Base-by-base conservation (phyloP, 2,329 filamentous ascomycete genomes). In the Sporothrix brasiliensis region DNA sequence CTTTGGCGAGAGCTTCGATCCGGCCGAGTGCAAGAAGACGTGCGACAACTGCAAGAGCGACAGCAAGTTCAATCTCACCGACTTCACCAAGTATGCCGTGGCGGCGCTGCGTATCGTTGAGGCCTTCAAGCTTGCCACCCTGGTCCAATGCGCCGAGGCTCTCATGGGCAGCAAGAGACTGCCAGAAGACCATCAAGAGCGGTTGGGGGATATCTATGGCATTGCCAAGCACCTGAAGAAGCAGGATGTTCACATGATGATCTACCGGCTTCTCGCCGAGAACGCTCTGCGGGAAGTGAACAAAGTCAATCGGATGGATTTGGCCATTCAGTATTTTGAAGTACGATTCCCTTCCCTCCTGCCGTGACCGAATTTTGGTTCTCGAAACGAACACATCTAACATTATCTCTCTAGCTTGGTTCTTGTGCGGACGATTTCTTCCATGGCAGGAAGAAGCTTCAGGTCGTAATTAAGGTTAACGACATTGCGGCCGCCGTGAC, bases 31-130 rank as follows among this genome's bases (percentile, higher is more conserved):
- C 80, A 83, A 88, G 65, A 84, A 86, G 67, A 86, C 85, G 0
- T 99, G 95, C 79, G 96, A 99, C 82, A 98, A 97, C 77, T 99
- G 95, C 83, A 88, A 86, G 73, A 92, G 89, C 2, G 88, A 88
- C 30, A 83, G 87, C 60, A 85, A 85, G 3, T 95, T 93, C 76
- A 89, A 93, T 75, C 83, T 86, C 67, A 85, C 88, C 71, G 93
- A 98, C 79, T 91, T 94, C 75, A 93, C 92, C 14, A 81, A 89
- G 19, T 88, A 92, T 76, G 94, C 94, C 7, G 81, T 86, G 70
- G 86, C 88, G 69, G 92, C 90, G 2, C 83, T 98, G 66, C 82
- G 83, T 39, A 85, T 97, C 67, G 89, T 97, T 34, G 80, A 85
- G 71, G 82, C 87, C 74, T 77, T 82, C 2, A 80, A 87, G 49